These are phyloP conservation scores for Trichophyton simii DNA, from an alignment of 2,329 filamentous ascomycete species.

Conservation along the genomic window DNA sequence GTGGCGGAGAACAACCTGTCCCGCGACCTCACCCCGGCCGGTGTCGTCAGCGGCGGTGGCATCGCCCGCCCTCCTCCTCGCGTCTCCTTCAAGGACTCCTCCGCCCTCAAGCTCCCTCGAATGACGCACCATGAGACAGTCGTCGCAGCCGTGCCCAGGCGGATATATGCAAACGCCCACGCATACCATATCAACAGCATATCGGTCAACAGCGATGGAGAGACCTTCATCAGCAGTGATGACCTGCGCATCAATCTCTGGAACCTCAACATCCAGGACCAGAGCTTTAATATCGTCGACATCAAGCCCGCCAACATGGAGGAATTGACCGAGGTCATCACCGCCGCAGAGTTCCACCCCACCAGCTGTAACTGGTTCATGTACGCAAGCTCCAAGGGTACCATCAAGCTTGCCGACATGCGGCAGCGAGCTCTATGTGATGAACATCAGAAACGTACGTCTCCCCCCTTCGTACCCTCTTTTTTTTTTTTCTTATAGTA, in stretches of 20 bases:
- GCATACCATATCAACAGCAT: slow-evolving; percentile 99
- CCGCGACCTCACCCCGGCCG: slow-evolving; percentile 72
- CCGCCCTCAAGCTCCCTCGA: slow-evolving; percentile 82
- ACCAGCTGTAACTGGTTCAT: slow-evolving; percentile 99
- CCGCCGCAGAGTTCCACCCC: slow-evolving; percentile 93
- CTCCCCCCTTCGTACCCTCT: no score
- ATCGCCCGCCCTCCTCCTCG: slow-evolving; percentile 59
- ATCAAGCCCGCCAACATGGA: slow-evolving; percentile 99
- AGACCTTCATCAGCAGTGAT: slow-evolving; percentile 98
- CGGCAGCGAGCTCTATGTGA: slow-evolving; percentile 92
- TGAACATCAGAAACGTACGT: slow-evolving; percentile 81
- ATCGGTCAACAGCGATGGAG: slow-evolving; percentile 98
- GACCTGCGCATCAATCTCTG: slow-evolving; percentile 95
- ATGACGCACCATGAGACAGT: slow-evolving; percentile 98
- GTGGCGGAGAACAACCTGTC: slow-evolving; percentile 98
- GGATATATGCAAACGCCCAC: slow-evolving; percentile 95
- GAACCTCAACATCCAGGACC: slow-evolving; percentile 98
- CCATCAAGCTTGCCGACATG: slow-evolving; percentile 98
- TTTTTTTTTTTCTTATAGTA: no score
- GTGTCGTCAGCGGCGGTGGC: slow-evolving; percentile 61
- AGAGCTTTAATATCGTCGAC: slow-evolving; percentile 99
- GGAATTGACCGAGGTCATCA: slow-evolving; percentile 96
- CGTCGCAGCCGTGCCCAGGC: slow-evolving; percentile 85
- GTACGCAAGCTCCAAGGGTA: slow-evolving; percentile 98
- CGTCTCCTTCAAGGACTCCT: slow-evolving; percentile 63